These are phyloP conservation scores for Camellia japonica DNA, from an alignment of 148 eudicot genomes.

Conservation along the genomic window DNA sequence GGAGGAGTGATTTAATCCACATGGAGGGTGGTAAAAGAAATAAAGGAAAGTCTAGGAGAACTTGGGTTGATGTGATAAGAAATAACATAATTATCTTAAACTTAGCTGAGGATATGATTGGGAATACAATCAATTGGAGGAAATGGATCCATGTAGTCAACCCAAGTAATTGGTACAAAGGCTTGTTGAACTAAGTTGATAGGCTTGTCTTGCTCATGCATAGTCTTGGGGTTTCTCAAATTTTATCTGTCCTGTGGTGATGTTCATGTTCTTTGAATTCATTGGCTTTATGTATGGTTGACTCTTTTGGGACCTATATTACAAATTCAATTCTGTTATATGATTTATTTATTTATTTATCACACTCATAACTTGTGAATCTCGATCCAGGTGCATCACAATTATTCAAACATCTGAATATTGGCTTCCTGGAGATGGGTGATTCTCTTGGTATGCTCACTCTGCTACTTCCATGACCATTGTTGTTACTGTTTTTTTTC, in stretches of 20 bases:
- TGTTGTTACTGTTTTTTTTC: not conserved
- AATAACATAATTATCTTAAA: not conserved
- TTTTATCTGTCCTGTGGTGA: not conserved
- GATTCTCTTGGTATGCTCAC: conserved; percentile 72
- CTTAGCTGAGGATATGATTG: not conserved
- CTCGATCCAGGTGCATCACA: conserved; percentile 49
- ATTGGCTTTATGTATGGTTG: not conserved
- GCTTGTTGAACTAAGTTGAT: no score
- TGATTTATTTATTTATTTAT: not conserved
- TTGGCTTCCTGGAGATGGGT: conserved; percentile 50
- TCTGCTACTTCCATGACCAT: conserved; percentile 1
- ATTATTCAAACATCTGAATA: conserved; percentile 44
- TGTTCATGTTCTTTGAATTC: not conserved
- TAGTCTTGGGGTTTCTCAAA: no score
- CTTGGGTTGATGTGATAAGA: not conserved
- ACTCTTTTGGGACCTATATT: not conserved
- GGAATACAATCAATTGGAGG: not conserved
- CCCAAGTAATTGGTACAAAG: not conserved
- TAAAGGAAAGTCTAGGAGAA: not conserved
- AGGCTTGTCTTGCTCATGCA: no score
- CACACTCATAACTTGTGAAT: conserved; percentile 2
- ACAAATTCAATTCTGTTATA: not conserved
- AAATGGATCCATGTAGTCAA: not conserved
- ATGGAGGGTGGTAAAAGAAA: no score
- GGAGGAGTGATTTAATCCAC: no score